Evolutionary conservation across 1,139 yeast species (phyloP).

Genomic region (Magnusiomyces suaveolens): DNA sequence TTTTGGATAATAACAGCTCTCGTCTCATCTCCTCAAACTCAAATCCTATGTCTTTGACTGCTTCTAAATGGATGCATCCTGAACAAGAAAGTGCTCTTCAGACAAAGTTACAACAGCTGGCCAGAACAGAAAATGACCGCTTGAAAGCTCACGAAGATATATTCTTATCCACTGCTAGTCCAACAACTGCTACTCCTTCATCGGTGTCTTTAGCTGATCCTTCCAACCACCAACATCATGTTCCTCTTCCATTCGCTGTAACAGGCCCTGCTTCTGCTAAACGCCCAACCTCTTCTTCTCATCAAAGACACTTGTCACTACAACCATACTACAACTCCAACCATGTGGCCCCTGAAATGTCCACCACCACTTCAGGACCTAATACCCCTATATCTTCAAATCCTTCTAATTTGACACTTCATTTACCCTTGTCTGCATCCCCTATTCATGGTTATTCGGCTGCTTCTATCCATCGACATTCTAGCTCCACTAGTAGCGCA

Average conservation of each 20-base stretch:
- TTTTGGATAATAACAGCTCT: background rate
- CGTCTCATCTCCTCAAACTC: background rate
- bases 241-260: background rate
- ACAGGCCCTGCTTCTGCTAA: too few species aligned
- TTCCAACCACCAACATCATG: background rate
- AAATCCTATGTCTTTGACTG: background rate
- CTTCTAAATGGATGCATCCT: conserved; percentile 8
- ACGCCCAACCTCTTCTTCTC: background rate
- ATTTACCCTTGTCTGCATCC: background rate
- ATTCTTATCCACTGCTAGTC: background rate
- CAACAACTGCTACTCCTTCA: conserved; percentile 1
- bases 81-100: conserved; percentile 26
- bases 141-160: conserved; percentile 9
- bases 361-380: conserved; percentile 3
- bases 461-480: background rate
- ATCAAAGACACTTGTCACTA: conserved; percentile 11
- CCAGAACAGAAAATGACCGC: conserved; percentile 29
- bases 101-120: conserved; percentile 26
- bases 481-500: background rate
- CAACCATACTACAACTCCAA: conserved; percentile 14
- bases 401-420: background rate
- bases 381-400: background rate
- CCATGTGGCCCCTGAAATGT: background rate
- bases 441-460: background rate
- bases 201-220: conserved; percentile 2